phyloP scores from a whole-genome alignment of 768 basidiomycete genomes.

The Lyophyllum atratum region DNA sequence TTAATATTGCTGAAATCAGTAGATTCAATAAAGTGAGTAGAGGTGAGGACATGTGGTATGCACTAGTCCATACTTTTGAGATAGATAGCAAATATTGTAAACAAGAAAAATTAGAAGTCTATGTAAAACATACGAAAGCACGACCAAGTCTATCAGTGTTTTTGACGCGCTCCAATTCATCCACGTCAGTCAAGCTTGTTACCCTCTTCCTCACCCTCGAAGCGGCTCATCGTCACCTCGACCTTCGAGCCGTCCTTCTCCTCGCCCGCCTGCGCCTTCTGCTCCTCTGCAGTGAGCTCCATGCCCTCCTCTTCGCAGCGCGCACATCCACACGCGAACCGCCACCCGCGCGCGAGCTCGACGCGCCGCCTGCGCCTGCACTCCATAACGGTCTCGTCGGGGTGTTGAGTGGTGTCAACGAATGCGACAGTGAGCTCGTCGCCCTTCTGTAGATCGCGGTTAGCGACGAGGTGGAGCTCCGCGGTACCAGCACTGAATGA shows the following conservation, averaged over 20 bases:
- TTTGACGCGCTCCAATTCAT: neutral
- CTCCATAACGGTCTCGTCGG: slow-evolving; percentile 52
- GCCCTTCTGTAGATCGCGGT: slow-evolving; percentile 66
- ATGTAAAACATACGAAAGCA: neutral
- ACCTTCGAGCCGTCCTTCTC: slow-evolving; percentile 55
- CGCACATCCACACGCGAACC: slow-evolving; percentile 73
- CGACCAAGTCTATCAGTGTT: neutral
- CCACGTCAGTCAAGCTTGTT: slow-evolving; percentile 16
- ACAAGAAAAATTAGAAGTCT: neutral
- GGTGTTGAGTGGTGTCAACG: slow-evolving; percentile 63
- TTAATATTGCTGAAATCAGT: neutral
- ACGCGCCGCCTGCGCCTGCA: slow-evolving; percentile 65
- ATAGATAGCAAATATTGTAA: neutral
- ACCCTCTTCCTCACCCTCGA: slow-evolving; percentile 20
- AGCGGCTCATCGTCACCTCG: slow-evolving; percentile 32
- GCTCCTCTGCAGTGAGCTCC: slow-evolving; percentile 33
- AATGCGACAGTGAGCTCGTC: slow-evolving; percentile 78
- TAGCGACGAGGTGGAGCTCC: slow-evolving; percentile 71
- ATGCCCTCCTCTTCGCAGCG: slow-evolving; percentile 61
- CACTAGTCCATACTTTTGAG: slow-evolving; percentile 1
- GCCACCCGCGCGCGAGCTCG: slow-evolving; percentile 82
- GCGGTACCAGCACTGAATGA: slow-evolving; percentile 67
- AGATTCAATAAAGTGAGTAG: neutral
- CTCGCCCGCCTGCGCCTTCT: slow-evolving; percentile 29
- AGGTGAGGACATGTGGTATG: neutral